phyloP scores from a whole-genome alignment of 345 rosid genomes.

The Geranium brycei region DNA sequence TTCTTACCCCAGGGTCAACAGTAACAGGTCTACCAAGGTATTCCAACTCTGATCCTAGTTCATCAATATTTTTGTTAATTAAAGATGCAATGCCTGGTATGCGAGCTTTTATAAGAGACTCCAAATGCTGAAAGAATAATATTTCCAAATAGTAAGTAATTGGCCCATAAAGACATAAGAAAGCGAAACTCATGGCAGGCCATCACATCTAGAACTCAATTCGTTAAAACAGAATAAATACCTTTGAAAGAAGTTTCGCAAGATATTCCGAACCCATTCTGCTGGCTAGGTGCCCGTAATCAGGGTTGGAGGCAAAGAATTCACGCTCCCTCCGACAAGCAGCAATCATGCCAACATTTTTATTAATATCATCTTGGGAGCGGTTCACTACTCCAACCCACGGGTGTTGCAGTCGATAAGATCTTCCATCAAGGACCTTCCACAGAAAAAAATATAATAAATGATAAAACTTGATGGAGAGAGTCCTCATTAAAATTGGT shows the following conservation, averaged over 20 bases:
- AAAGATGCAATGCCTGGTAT: conserved; percentile 52
- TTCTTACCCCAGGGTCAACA: conserved; percentile 54
- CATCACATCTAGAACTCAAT: background rate
- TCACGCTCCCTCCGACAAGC: conserved; percentile 58
- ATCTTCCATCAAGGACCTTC: conserved; percentile 64
- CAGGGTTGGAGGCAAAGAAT: conserved; percentile 53
- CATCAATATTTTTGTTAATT: conserved; percentile 56
- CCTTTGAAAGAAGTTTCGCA: conserved; percentile 68
- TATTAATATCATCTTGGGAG: conserved; percentile 65
- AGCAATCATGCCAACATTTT: conserved; percentile 52
- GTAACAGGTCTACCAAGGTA: conserved; percentile 60
- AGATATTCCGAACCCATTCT: conserved; percentile 74
- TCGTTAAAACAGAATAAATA: conserved; percentile 5
- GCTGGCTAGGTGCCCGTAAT: conserved; percentile 51
- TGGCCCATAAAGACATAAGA: background rate
- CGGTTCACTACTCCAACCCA: conserved; percentile 77
- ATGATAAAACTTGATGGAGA: too few species aligned
- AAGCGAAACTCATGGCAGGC: background rate
- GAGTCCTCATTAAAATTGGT: too few species aligned
- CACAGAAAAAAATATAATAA: background rate
- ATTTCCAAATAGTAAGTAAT: conserved; percentile 3
- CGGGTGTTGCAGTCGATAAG: conserved; percentile 49
- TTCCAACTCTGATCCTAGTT: conserved; percentile 61
- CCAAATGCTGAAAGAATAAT: conserved; percentile 40
- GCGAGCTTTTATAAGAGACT: conserved; percentile 48